Evolutionary conservation across 2,329 filamentous ascomycete species (phyloP), one percentile per base, ranked within the genome.

Genomic region (Fusarium nelsonii): DNA sequence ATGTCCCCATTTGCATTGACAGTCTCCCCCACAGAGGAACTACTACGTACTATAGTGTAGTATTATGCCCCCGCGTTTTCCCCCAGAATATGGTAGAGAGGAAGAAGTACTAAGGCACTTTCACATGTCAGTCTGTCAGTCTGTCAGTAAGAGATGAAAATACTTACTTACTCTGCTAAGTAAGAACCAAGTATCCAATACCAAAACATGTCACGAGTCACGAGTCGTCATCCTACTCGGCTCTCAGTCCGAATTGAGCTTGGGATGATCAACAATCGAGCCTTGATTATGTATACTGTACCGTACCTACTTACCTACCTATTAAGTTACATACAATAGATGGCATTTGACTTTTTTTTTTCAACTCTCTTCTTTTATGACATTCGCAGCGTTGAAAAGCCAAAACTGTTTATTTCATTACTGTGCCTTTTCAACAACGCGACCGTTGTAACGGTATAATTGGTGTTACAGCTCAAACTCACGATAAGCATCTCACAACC

Each of bases 121-220:
- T 75, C 73, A 75, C 74, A 73, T 75, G 74, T 69, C 66, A 74
- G 73, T 52, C 40, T 48, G 54, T 18, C 32, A 33, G 34, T 23
- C 23, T 4, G 23, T 23, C 23, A 23, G 23, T 23, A 23, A 23
- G 23, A 23, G 23, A 23, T 23, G 23, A 23, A 23, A 23, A 23
- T 23, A 23, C 23, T 23, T 23, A 23, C 23, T 20, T 20, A 4
- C 20, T 20, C 4, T 20, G 4, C 20, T 20, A 20, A 20, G 20
- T 8, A 44, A 32, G 16, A 18, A 8, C 33, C 33, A 50, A 36
- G 26, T 33, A 32, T 33, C 28, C 18, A 41, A 39, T 40, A 45
- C 49, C 41, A 54, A 56, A 59, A 51, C 44, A 39, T 69, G 67
- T 71, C 70, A 70, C 64, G 68, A 71, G 70, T 72, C 70, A 66